These are phyloP conservation scores for Apiotrichum porosum DNA, from an alignment of 1,284 basidiomycete species.

Conservation along the genomic window DNA sequence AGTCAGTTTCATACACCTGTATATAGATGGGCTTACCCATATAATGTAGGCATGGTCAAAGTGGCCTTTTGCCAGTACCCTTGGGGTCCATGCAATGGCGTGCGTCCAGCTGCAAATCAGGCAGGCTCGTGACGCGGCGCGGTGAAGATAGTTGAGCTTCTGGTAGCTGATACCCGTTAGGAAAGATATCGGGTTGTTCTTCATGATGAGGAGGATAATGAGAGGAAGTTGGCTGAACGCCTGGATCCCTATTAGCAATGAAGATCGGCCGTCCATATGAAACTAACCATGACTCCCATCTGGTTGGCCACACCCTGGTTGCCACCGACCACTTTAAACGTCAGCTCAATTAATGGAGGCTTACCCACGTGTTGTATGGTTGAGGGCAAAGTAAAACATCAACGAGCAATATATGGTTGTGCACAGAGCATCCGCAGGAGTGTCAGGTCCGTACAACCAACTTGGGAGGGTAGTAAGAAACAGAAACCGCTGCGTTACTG, in stretches of 20 bases:
- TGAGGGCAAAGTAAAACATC: constrained; percentile 10
- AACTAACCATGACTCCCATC: constrained; percentile 28
- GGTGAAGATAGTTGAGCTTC: constrained; percentile 51
- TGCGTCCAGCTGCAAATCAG: constrained; percentile 43
- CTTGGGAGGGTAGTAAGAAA: constrained; percentile 17
- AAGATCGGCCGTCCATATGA: neutral
- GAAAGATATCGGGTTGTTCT: constrained; percentile 47
- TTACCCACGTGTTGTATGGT: constrained; percentile 15
- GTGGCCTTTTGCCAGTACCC: constrained; percentile 18
- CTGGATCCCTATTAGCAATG: constrained; percentile 12
- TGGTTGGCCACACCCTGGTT: constrained; percentile 23
- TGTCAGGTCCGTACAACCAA: constrained; percentile 32
- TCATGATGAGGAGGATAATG: constrained; percentile 45
- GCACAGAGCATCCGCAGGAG: constrained; percentile 23
- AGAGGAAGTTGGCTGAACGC: constrained; percentile 43
- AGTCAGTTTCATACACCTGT: neutral
- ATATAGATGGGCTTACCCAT: constrained; percentile 14
- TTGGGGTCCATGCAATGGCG: constrained; percentile 27
- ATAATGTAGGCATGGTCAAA: constrained; percentile 20
- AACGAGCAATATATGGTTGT: constrained; percentile 21
- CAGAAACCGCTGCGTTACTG: constrained; percentile 1
- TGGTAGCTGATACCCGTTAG: constrained; percentile 49
- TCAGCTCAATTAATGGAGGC: neutral
- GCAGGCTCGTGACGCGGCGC: constrained; percentile 41
- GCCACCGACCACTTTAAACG: constrained; percentile 2